Base-by-base conservation (phyloP, 371 early-diverging fungal genomes). In the Umbelopsis sp. region DNA sequence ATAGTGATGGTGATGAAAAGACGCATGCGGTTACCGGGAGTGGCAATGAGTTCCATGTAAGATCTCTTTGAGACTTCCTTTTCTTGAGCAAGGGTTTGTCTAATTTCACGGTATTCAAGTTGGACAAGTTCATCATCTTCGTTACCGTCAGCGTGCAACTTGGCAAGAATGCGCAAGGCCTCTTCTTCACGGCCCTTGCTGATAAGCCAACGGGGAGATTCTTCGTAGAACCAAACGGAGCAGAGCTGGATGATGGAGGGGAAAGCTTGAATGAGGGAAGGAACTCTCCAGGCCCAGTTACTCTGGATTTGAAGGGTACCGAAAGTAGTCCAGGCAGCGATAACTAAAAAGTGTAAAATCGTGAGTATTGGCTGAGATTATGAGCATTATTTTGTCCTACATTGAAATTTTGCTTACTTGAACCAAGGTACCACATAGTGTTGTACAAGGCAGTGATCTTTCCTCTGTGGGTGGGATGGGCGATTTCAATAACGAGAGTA, bases 201-300 rank as follows among this genome's bases (percentile, higher is more conserved):
- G 51, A 78, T 63, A 22, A 78, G 46, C 78, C 78, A 78, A 44
- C 78, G 73, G 9, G 78, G 78, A 24, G 78, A 78, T 62, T 78
- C 78, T 38, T 76, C 74, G 44, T 77, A 64, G 25, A 37, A 64
- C 64, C 64, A 64, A 29, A 64, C 64, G 24, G 51, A 66, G 14
- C n/a, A 10, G 4, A 53, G 51, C 20, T 66, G 51, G 29, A 53
- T 66, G 66, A 66, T n/a, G 10, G 53, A 66, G 3, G 66, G 53
- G 51, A 50, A 38, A 12, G 66, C 66, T 66, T 66, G 66, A 51
- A 66, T 51, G 16, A 66, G 29, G 24, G 66, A 66, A 20, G 64
- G 64, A 46, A 64, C 44, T 64, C 64, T 64, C 64, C 64, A 64
- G 8, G 45, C 22, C 64, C 64, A 64, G 14, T 64, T 45, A 4